A percentile compares a stretch with the other conserved stretches of the same genome.
Conservation (phyloP, 2,329 filamentous ascomycete species). For the Drechmeria coniospora region DNA sequence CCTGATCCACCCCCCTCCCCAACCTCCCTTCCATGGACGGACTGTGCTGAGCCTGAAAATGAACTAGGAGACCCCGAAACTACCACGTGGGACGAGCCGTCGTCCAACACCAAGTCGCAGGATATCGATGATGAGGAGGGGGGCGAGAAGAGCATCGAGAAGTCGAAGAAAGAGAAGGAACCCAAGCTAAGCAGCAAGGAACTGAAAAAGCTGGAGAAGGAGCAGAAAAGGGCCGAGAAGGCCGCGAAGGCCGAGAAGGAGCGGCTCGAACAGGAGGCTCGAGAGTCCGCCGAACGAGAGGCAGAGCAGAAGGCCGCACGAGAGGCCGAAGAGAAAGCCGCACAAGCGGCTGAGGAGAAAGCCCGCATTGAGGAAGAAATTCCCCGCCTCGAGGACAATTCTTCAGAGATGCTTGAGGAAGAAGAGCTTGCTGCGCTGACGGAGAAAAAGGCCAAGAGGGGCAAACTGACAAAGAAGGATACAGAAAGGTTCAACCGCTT, state of each 20-base stretch:
- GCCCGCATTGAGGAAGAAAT: conserved; percentile 11
- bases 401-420: conserved; percentile 14
- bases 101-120: conserved; percentile 25
- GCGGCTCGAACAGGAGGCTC: conserved; percentile 10
- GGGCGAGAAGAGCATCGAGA: conserved; percentile 16
- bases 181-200: conserved; percentile 34
- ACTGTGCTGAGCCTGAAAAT: conserved; percentile 24
- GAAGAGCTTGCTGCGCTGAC: conserved; percentile 24
- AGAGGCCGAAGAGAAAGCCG: conserved; percentile 15
- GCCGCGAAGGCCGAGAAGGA: conserved; percentile 23
- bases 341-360: conserved; percentile 10
- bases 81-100: conserved; percentile 20
- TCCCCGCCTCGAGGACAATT: conserved; percentile 11
- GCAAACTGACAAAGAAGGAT: conserved; percentile 27
- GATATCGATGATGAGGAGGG: no score
- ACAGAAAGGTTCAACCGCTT: conserved; percentile 27
- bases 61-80: conserved; percentile 19
- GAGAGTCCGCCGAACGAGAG: conserved; percentile 11
- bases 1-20: conserved; percentile 29
- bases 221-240: conserved; percentile 27
- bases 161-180: conserved; percentile 22
- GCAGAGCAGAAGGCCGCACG: conserved; percentile 16
- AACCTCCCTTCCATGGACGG: conserved; percentile 29
- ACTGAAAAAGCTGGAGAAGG: conserved; percentile 33
- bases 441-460: conserved; percentile 34